phyloP scores from a whole-genome alignment of 441 rosid genomes.

The Erysimum pusillum region DNA sequence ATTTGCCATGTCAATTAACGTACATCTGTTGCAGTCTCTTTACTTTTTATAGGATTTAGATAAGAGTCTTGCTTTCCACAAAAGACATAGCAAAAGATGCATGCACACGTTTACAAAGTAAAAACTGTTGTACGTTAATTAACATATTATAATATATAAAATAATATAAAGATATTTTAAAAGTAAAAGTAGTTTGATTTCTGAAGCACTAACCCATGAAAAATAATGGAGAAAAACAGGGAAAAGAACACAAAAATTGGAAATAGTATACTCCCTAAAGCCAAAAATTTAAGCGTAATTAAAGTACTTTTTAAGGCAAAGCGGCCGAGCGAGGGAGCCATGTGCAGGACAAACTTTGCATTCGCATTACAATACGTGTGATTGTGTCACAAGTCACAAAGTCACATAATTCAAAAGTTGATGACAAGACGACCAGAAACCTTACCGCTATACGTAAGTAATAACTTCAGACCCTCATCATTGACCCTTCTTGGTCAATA shows the following conservation, averaged over 20 bases:
- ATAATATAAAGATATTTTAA: neutral
- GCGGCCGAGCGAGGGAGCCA: slow-evolving; percentile 37
- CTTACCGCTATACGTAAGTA: neutral
- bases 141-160: neutral
- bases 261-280: neutral
- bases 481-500: neutral
- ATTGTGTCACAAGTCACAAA: slow-evolving; percentile 10
- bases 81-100: slow-evolving; percentile 6
- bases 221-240: neutral
- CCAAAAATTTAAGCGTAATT: slow-evolving; percentile 12
- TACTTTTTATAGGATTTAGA: slow-evolving; percentile 12
- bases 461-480: slow-evolving; percentile 7
- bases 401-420: slow-evolving; percentile 3
- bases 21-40: slow-evolving; percentile 19
- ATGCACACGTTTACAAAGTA: slow-evolving; percentile 17
- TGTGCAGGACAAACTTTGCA: slow-evolving; percentile 39
- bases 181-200: slow-evolving; percentile 28
- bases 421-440: slow-evolving; percentile 5
- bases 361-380: slow-evolving; percentile 29
- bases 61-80: slow-evolving; percentile 22
- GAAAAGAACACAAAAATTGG: slow-evolving; percentile 8
- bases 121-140: slow-evolving; percentile 1
- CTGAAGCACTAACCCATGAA: slow-evolving; percentile 16
- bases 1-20: slow-evolving; percentile 36
- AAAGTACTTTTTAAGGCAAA: slow-evolving; percentile 33